Evolutionary conservation across 164 flowering plant genomes (phyloP).

Genomic region (Magnolia officinalis): DNA sequence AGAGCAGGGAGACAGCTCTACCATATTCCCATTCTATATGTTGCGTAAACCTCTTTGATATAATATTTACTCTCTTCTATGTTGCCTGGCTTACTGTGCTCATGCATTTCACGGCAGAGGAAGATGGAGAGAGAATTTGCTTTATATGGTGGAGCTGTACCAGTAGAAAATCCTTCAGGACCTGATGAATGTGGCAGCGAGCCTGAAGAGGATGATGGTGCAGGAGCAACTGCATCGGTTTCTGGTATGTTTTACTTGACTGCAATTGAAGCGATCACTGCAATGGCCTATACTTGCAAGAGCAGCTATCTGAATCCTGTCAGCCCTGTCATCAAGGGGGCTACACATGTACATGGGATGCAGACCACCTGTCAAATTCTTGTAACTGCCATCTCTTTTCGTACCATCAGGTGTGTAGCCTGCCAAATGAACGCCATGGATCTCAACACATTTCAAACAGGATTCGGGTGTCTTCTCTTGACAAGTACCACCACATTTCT

Average conservation of each 20-base stretch:
- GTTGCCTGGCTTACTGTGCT: background rate
- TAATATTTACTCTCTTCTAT: background rate
- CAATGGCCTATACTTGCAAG: background rate
- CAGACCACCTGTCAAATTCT: background rate
- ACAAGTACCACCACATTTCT: background rate
- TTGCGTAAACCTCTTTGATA: too few relatives aligned
- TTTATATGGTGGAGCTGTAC: constrained; percentile 45
- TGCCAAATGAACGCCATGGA: too few relatives aligned
- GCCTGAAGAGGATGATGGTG: constrained; percentile 38
- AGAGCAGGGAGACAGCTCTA: too few relatives aligned
- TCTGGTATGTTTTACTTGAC: constrained; percentile 37
- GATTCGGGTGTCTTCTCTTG: background rate
- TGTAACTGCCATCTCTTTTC: too few relatives aligned
- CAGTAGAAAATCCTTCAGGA: constrained; percentile 12
- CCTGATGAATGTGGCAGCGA: constrained; percentile 36
- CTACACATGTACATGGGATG: background rate
- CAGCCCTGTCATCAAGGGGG: background rate
- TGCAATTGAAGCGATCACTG: background rate
- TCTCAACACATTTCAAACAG: background rate
- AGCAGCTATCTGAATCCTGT: background rate
- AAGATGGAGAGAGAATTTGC: constrained; percentile 58
- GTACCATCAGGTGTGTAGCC: too few relatives aligned
- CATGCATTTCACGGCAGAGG: constrained; percentile 39
- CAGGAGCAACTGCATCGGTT: constrained; percentile 35
- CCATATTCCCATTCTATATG: too few relatives aligned